These are phyloP conservation scores for Filobasidium uniguttulatum DNA, from an alignment of 1,284 basidiomycete species.

Conservation along the genomic window DNA sequence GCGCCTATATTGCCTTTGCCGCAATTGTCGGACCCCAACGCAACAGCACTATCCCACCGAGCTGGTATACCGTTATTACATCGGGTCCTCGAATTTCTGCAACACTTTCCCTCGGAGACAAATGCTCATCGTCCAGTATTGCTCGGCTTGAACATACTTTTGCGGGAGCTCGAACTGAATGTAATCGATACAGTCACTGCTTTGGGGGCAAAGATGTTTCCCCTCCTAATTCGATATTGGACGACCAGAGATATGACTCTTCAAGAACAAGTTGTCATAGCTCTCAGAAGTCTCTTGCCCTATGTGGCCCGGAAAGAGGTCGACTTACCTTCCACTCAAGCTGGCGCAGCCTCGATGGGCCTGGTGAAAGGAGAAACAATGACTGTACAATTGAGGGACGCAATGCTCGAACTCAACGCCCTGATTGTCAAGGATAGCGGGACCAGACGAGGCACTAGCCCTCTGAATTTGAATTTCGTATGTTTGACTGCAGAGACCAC, in stretches of 20 bases:
- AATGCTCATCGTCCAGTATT: constrained; percentile 63
- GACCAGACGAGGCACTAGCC: constrained; percentile 45
- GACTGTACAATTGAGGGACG: constrained; percentile 37
- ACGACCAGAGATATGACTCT: constrained; percentile 56
- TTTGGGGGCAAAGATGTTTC: constrained; percentile 52
- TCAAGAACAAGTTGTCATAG: constrained; percentile 44
- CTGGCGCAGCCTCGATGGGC: background rate
- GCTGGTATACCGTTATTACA: constrained; percentile 42
- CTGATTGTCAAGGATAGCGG: constrained; percentile 50
- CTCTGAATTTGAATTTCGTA: constrained; percentile 30
- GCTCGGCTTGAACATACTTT: constrained; percentile 49
- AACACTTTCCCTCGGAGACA: constrained; percentile 42
- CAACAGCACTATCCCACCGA: constrained; percentile 3
- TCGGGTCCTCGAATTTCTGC: constrained; percentile 54
- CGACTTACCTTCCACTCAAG: background rate
- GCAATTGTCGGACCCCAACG: background rate
- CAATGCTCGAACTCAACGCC: constrained; percentile 41
- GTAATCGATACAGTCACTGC: constrained; percentile 44
- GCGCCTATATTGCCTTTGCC: constrained; percentile 25
- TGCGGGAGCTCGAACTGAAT: constrained; percentile 62
- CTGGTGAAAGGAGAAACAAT: background rate
- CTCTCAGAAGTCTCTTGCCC: constrained; percentile 57
- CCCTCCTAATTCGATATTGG: constrained; percentile 56
- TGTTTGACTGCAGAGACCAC: constrained; percentile 45
- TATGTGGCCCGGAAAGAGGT: constrained; percentile 41